Evolutionary conservation across 1,139 yeast genomes (phyloP).

Genomic region (Wickerhamomyces sp.): DNA sequence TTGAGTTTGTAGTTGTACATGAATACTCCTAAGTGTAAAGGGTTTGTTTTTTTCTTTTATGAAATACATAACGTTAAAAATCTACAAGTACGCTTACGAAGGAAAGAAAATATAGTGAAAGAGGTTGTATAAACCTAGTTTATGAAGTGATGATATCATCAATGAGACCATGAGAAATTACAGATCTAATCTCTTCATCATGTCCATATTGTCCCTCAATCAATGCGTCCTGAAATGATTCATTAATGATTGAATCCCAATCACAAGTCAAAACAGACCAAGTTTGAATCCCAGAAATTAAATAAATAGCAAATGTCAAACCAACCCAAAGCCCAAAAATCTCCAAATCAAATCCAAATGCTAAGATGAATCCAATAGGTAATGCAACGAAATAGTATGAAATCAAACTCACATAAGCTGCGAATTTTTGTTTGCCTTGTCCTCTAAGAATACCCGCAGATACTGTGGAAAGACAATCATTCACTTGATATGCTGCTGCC

Average conservation of each 20-base stretch:
- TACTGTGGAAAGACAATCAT: conserved; percentile 46
- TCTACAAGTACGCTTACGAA: too few relatives aligned
- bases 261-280: conserved; percentile 43
- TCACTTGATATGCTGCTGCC: conserved; percentile 53
- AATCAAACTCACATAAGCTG: conserved; percentile 50
- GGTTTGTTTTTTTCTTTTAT: too few relatives aligned
- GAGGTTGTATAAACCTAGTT: conserved; percentile 10
- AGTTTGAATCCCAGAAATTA: conserved; percentile 42
- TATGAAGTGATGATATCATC: conserved; percentile 9
- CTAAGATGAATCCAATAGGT: conserved; percentile 50
- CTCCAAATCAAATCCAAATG: conserved; percentile 39
- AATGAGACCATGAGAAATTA: conserved; percentile 15
- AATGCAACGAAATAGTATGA: conserved; percentile 54
- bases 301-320: conserved; percentile 46
- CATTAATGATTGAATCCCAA: conserved; percentile 45
- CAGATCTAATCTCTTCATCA: conserved; percentile 7
- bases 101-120: background rate
- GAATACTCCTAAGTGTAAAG: too few relatives aligned
- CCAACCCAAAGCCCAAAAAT: conserved; percentile 61
- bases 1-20: too few relatives aligned
- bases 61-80: too few relatives aligned
- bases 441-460: conserved; percentile 58
- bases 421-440: conserved; percentile 61
- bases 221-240: conserved; percentile 17
- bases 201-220: conserved; percentile 4